phyloP scores from a whole-genome alignment of 371 early-diverging fungal genomes.

The Circinella umbellata region DNA sequence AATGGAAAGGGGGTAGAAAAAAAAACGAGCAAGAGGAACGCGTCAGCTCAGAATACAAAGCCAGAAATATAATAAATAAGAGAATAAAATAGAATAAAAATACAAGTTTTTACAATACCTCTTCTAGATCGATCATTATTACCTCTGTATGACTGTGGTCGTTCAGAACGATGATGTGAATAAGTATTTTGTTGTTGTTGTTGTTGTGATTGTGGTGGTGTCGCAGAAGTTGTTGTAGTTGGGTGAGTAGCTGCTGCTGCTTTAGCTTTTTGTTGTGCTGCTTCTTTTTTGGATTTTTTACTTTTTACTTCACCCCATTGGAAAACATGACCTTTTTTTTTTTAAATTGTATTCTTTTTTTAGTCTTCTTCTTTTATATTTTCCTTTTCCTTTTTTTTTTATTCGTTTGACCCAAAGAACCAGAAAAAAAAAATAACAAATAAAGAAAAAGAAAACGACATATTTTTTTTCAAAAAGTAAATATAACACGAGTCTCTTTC shows the following conservation, averaged over 20 bases:
- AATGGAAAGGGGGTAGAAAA: neutral
- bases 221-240: neutral
- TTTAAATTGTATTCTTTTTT: too few relatives aligned
- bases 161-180: conserved; percentile 20
- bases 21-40: conserved; percentile 1
- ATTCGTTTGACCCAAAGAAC: too few relatives aligned
- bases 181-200: conserved; percentile 19
- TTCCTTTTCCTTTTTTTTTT: too few relatives aligned
- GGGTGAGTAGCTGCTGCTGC: conserved; percentile 25
- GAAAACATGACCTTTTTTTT: conserved; percentile 52
- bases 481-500: too few relatives aligned
- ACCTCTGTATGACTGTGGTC: conserved; percentile 18
- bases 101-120: conserved; percentile 27
- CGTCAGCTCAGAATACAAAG: conserved; percentile 14
- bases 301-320: conserved; percentile 93
- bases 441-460: conserved; percentile 9
- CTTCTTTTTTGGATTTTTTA: conserved; percentile 68
- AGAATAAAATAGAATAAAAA: neutral
- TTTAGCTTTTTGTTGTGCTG: conserved; percentile 44
- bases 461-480: neutral
- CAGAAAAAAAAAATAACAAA: conserved; percentile 3
- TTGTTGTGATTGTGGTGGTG: conserved; percentile 19
- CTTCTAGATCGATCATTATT: conserved; percentile 27
- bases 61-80: conserved; percentile 3
- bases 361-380: too few relatives aligned